Conservation (phyloP, 2,329 filamentous ascomycete species). For the Metarhizium anisopliae region DNA sequence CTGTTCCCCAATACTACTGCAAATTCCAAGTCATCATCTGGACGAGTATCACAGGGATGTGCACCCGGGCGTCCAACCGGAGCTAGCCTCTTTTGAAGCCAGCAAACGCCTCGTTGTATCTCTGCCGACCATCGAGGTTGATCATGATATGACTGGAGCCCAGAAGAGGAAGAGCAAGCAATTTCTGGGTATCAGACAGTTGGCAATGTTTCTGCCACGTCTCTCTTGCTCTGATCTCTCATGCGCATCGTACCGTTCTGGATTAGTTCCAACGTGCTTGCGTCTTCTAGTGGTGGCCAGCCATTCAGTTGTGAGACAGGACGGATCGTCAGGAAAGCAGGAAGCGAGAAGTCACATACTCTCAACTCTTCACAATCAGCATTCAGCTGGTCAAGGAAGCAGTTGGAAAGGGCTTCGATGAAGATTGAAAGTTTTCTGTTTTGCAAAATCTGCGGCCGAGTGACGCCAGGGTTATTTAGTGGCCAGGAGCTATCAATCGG, state of each 20-base stretch:
- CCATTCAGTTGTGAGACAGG: neutral
- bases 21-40: neutral
- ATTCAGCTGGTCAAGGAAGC: neutral
- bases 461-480: neutral
- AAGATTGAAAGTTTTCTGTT: neutral
- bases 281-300: neutral
- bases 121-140: neutral
- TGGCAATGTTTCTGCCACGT: neutral
- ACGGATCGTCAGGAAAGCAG: neutral
- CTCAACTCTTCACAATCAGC: too few species aligned
- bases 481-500: neutral
- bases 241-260: neutral
- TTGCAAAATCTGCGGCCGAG: neutral
- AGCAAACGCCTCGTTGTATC: neutral
- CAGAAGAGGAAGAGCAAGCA: too few species aligned
- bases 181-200: too few species aligned
- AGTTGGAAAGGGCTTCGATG: neutral
- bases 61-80: neutral
- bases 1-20: neutral
- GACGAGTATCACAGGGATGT: neutral
- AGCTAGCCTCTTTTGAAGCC: neutral
- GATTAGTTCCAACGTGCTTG: neutral
- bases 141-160: neutral
- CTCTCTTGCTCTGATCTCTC: neutral
- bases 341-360: too few species aligned